Evolutionary conservation across 2,329 filamentous ascomycete species (phyloP).

Genomic region (Ophiostoma perfectum): DNA sequence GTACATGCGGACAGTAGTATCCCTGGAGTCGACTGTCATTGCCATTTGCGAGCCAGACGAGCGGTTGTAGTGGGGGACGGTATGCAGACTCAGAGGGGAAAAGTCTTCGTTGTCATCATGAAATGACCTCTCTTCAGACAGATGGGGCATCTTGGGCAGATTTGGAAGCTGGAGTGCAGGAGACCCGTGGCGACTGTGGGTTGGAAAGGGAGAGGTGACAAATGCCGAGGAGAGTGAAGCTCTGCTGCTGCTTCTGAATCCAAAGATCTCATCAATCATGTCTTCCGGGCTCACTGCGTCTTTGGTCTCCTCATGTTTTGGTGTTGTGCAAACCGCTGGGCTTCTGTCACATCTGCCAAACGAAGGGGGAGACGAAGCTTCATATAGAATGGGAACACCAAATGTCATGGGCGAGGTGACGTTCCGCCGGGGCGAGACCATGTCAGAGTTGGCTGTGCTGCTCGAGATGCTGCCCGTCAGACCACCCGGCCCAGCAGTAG

Average conservation of each 20-base stretch:
- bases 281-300: constrained; percentile 9
- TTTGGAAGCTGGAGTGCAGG: not conserved
- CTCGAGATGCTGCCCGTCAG: not conserved
- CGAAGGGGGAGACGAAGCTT: constrained; percentile 1
- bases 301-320: not conserved
- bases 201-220: not conserved
- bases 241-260: not conserved
- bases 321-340: not conserved
- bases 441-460: not conserved
- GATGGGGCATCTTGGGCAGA: not conserved
- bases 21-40: constrained; percentile 26
- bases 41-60: constrained; percentile 17
- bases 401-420: not conserved
- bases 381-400: not conserved
- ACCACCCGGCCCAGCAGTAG: not conserved
- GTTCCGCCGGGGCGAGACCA: constrained; percentile 16
- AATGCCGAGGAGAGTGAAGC: not conserved
- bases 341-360: not conserved
- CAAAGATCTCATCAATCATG: constrained; percentile 17
- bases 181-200: not conserved
- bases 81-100: not conserved
- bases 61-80: constrained; percentile 1
- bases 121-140: not conserved
- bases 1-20: constrained; percentile 34
- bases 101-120: not conserved